These are phyloP conservation scores for Backusella circina DNA, from an alignment of 192 early-diverging fungal species.

Conservation along the genomic window DNA sequence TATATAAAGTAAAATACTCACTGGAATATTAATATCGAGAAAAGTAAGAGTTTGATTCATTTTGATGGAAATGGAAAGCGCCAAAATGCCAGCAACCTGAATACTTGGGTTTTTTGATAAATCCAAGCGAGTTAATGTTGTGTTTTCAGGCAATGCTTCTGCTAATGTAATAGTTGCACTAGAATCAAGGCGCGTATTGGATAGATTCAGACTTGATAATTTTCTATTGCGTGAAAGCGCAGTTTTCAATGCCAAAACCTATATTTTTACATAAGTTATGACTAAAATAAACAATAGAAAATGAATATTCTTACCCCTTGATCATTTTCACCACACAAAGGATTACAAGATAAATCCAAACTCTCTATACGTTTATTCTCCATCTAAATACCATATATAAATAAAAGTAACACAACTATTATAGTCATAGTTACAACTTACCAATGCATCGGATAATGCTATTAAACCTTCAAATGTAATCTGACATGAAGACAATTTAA, in stretches of 20 bases:
- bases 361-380: conserved; percentile 8
- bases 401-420: neutral
- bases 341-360: conserved; percentile 18
- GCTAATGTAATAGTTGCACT: conserved; percentile 71
- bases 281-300: neutral
- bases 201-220: conserved; percentile 10
- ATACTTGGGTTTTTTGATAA: conserved; percentile 75
- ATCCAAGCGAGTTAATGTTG: conserved; percentile 64
- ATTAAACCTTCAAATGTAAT: conserved; percentile 40
- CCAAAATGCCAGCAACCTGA: conserved; percentile 80
- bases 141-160: conserved; percentile 78
- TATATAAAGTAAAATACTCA: conserved; percentile 42
- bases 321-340: conserved; percentile 12
- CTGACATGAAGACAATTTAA: conserved; percentile 35
- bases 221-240: conserved; percentile 4
- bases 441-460: conserved; percentile 42
- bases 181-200: conserved; percentile 16
- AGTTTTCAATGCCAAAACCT: conserved; percentile 17
- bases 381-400: neutral
- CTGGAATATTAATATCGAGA: conserved; percentile 39
- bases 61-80: conserved; percentile 72
- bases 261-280: neutral
- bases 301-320: conserved; percentile 12
- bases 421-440: conserved; percentile 4
- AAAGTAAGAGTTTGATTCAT: conserved; percentile 71